Evolutionary conservation across 306 rosid species (phyloP), one percentile per base, ranked within the genome.

Genomic region (Luffa acutangula): DNA sequence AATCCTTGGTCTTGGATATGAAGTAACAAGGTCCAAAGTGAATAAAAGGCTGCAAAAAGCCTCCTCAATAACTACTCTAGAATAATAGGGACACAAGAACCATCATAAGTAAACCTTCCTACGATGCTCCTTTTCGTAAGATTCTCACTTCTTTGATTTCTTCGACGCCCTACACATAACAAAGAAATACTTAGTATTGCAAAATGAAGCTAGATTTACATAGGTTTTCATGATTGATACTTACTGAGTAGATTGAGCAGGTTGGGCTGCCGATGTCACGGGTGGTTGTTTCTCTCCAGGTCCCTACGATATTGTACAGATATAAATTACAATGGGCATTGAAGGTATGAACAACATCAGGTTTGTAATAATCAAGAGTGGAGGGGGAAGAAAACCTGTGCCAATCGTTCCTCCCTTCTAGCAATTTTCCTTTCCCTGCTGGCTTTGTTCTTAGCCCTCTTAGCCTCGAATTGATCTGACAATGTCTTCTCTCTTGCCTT

Each of bases 401-500:
- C 97, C 72, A 95, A 78, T 21, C 98, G 98, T 82, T 95, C 98
- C 89, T 92, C 98, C 83, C 98, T 91, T 51, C 98, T 79, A 15
- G 97, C 98, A 53, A 49, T 0, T 62, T 92, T 95, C 82, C 98
- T 91, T 83, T 92, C 98, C 54, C 98, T 83, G 87, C 97, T 92
- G 60, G 98, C 97, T 91, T 95, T 95, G 92, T 91, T 95, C 93
- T 95, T 95, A 20, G 97, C 96, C 82, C 98, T 87, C 81, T 92
- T 92, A 8, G 97, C 97, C 87, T 95, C 98, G 39, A 95, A 92
- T 82, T 95, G 98, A 64, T 95, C 98, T n/a, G 96, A 87, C 80
- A 95, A 75, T 14, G 98, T 90, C 97, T 95, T 95, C 87, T 95
- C 98, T 78, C 98, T 92, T 1, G 97, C 97, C 90, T 92, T 95